Evolutionary conservation across 2,329 filamentous ascomycete genomes (phyloP).

Genomic region (Calonectria hawksworthii): DNA sequence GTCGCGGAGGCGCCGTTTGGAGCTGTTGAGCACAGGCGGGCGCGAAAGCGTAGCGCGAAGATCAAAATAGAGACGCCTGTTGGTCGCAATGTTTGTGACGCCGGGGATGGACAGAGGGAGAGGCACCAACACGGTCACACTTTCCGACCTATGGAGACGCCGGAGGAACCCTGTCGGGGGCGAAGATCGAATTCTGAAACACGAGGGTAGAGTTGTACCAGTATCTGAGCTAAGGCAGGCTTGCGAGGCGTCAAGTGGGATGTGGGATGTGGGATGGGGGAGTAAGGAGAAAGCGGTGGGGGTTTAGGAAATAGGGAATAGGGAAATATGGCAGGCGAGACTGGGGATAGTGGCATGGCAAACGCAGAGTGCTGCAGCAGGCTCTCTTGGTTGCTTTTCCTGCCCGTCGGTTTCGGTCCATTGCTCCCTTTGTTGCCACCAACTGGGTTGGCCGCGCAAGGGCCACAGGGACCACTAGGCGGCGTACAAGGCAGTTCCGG

Average conservation of each 20-base stretch:
- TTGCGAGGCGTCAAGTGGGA: constrained; percentile 1
- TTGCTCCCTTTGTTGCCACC: neutral
- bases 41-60: neutral
- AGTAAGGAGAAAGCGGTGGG: neutral
- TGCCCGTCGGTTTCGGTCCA: neutral
- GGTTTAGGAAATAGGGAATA: neutral
- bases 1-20: constrained; percentile 4
- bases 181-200: constrained; percentile 23
- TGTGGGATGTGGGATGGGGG: neutral
- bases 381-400: neutral
- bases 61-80: constrained; percentile 21
- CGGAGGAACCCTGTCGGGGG: neutral
- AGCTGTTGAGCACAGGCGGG: neutral
- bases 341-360: neutral
- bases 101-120: neutral
- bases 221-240: constrained; percentile 9
- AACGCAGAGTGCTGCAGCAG: neutral
- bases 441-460: neutral
- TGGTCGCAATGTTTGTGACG: constrained; percentile 8
- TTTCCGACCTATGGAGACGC: constrained; percentile 9
- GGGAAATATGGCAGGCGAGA: neutral
- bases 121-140: neutral
- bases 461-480: neutral
- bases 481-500: constrained; percentile 9
- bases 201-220: constrained; percentile 6